Conservation (phyloP, 2,329 filamentous ascomycete genomes). For the Rutstroemia sp. region DNA sequence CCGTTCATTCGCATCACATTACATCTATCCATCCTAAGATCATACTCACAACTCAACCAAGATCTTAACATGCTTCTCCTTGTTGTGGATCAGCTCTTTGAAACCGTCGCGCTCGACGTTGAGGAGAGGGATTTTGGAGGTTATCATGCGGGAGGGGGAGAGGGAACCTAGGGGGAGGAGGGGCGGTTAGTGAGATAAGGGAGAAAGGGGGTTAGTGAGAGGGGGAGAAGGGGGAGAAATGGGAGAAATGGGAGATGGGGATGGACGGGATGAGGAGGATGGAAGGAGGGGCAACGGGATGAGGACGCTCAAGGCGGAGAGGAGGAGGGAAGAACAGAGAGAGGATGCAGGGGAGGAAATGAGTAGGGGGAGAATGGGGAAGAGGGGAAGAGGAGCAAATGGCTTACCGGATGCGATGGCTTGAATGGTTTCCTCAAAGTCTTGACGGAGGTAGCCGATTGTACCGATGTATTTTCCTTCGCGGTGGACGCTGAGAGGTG, state of each 20-base stretch:
- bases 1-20: too few relatives aligned
- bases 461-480: conserved; percentile 44
- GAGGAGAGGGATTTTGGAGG: neutral
- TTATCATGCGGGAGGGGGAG: neutral
- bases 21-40: too few relatives aligned
- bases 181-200: neutral
- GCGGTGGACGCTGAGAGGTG: conserved; percentile 33
- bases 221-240: neutral
- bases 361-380: too few relatives aligned
- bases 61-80: neutral
- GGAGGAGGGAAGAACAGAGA: neutral
- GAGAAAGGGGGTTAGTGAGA: neutral
- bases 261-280: neutral
- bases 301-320: neutral
- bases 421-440: conserved; percentile 39
- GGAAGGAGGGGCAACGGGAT: neutral
- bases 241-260: neutral
- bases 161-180: neutral
- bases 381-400: too few relatives aligned
- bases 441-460: conserved; percentile 26
- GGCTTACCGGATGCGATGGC: neutral
- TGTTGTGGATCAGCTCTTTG: neutral
- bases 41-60: neutral
- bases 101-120: neutral
- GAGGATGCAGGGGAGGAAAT: too few relatives aligned